These are phyloP conservation scores for Aphanomyces euteiches DNA, from an alignment of 352 stramenopile genomes.

Conservation along the genomic window DNA sequence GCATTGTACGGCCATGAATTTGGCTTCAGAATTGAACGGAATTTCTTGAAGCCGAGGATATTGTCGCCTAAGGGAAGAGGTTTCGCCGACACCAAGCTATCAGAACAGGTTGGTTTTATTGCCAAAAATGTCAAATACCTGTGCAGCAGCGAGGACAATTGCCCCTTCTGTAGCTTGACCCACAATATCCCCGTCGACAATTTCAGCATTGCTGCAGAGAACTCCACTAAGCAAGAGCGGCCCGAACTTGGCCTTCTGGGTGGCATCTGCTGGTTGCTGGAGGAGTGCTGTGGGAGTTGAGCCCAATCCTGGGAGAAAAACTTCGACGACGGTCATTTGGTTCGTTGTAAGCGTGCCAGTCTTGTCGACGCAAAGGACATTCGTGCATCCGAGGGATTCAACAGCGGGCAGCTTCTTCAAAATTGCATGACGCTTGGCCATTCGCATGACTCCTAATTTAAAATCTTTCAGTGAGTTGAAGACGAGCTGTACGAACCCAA, in stretches of 20 bases:
- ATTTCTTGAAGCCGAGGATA: conserved; percentile 86
- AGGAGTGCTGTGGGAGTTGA: conserved; percentile 65
- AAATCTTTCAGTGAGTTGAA: background rate
- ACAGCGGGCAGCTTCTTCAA: conserved; percentile 86
- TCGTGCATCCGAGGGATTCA: conserved; percentile 86
- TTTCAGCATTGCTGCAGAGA: conserved; percentile 72
- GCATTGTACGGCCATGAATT: conserved; percentile 93
- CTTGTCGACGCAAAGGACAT: conserved; percentile 92
- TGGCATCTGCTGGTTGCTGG: conserved; percentile 44
- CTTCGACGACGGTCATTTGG: conserved; percentile 81
- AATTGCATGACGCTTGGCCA: conserved; percentile 81
- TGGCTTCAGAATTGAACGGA: conserved; percentile 94
- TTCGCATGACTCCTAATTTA: conserved; percentile 70
- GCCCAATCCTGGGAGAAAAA: conserved; percentile 70
- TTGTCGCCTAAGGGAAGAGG: conserved; percentile 38
- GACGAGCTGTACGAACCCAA: conserved; percentile 33
- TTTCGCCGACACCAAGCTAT: conserved; percentile 53
- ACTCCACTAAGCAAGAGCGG: conserved; percentile 68
- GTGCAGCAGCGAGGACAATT: conserved; percentile 52
- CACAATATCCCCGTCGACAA: conserved; percentile 68
- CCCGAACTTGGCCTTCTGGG: conserved; percentile 44
- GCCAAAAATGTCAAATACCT: background rate
- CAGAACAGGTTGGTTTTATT: conserved; percentile 27
- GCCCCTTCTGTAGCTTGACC: conserved; percentile 77
- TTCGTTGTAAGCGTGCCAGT: conserved; percentile 93